phyloP scores from a whole-genome alignment of 2,329 filamentous ascomycete genomes.

The Curvularia eragrostidis region DNA sequence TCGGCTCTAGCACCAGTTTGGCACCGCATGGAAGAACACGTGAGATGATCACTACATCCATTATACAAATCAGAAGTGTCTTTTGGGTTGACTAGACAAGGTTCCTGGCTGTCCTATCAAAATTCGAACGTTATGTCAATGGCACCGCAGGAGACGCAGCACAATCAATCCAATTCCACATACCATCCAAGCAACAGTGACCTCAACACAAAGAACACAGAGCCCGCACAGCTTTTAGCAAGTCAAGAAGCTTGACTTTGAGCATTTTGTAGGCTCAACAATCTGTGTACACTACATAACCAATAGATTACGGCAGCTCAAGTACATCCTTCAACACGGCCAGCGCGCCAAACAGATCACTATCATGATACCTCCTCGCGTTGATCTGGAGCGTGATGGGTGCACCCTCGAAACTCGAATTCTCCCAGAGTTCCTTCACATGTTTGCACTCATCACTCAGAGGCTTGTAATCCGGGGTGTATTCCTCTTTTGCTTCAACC shows the following conservation, averaged over 20 bases:
- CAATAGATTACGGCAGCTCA: slow-evolving; percentile 14
- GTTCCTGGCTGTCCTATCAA: neutral
- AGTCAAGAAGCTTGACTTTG: neutral
- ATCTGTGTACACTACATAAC: neutral
- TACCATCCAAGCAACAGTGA: no score
- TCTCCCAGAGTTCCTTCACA: slow-evolving; percentile 31
- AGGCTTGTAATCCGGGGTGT: slow-evolving; percentile 22
- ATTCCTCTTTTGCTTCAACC: slow-evolving; percentile 19
- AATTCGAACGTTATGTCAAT: neutral
- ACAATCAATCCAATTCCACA: no score
- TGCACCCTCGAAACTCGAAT: slow-evolving; percentile 26
- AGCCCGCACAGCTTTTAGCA: no score
- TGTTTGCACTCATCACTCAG: slow-evolving; percentile 29
- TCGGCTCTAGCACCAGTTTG: neutral
- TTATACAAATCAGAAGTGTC: neutral
- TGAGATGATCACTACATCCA: neutral
- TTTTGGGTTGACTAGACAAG: neutral
- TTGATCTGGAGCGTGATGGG: slow-evolving; percentile 31
- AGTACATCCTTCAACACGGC: slow-evolving; percentile 24
- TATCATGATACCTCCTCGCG: slow-evolving; percentile 32
- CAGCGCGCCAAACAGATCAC: slow-evolving; percentile 31
- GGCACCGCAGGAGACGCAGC: no score
- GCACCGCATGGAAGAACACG: neutral
- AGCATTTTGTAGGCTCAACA: neutral
- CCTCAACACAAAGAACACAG: neutral